phyloP scores from a whole-genome alignment of 148 eudicot genomes.

The Persicaria tinctoria region DNA sequence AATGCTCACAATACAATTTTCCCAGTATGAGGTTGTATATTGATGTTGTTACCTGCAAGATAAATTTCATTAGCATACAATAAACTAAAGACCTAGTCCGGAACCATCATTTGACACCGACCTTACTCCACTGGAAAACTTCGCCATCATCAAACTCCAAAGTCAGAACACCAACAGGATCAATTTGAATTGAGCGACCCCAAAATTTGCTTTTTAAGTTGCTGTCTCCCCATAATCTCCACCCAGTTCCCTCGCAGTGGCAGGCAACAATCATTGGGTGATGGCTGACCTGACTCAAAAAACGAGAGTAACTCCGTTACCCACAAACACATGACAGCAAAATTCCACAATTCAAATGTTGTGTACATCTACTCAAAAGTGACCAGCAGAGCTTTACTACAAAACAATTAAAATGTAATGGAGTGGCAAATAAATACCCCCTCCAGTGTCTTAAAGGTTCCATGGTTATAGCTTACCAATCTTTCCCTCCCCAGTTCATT shows the following conservation, averaged over 20 bases:
- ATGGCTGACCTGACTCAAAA: slow-evolving; percentile 14
- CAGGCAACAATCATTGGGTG: slow-evolving; percentile 12
- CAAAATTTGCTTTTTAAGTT: slow-evolving; percentile 12
- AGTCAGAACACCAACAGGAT: slow-evolving; percentile 12
- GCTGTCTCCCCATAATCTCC: slow-evolving; percentile 15
- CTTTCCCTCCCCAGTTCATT: no score
- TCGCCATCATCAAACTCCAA: slow-evolving; percentile 13
- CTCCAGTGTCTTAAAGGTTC: no score
- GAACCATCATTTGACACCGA: not conserved
- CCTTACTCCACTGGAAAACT: slow-evolving; percentile 16
- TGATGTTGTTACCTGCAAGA: slow-evolving; percentile 7
- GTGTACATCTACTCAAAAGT: not conserved
- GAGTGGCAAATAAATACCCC: no score
- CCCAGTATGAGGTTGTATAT: slow-evolving; percentile 13
- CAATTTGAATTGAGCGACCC: slow-evolving; percentile 14
- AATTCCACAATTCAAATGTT: not conserved
- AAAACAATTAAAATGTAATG: not conserved
- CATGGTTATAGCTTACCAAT: no score
- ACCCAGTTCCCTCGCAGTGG: slow-evolving; percentile 11
- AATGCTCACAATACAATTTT: slow-evolving; percentile 12
- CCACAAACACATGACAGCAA: not conserved
- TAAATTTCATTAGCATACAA: not conserved
- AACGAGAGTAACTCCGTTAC: not conserved
- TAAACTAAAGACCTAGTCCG: not conserved
- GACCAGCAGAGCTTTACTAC: not conserved